Percentiles rank a stretch among this genome's conserved stretches.
Conservation (phyloP, 2,329 filamentous ascomycete species). For the Neocatenulostroma microsporum region DNA sequence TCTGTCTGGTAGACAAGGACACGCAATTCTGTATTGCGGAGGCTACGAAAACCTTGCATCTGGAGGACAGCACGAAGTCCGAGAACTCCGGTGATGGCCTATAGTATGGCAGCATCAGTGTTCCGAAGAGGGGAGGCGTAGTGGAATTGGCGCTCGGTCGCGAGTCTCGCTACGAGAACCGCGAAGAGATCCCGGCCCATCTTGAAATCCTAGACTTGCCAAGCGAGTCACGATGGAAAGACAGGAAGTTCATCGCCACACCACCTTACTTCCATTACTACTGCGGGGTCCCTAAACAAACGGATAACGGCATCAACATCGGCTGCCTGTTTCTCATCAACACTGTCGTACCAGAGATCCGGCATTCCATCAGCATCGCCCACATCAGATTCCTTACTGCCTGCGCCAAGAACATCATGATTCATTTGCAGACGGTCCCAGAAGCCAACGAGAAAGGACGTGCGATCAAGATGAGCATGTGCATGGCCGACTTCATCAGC, state of each 20-base stretch:
- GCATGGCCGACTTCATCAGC: slow-evolving; percentile 20
- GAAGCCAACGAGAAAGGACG: slow-evolving; percentile 27
- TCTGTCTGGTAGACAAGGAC: slow-evolving; percentile 43
- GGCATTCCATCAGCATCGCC: neutral
- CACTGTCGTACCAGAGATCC: slow-evolving; percentile 1
- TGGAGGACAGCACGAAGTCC: slow-evolving; percentile 19
- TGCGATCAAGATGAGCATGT: slow-evolving; percentile 20
- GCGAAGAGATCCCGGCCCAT: slow-evolving; percentile 26
- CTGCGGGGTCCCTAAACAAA: slow-evolving; percentile 27
- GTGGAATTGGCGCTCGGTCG: slow-evolving; percentile 44
- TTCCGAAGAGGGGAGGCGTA: slow-evolving; percentile 54
- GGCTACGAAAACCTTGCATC: slow-evolving; percentile 41
- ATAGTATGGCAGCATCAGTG: slow-evolving; percentile 41
- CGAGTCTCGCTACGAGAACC: slow-evolving; percentile 13
- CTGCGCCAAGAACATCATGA: slow-evolving; percentile 30
- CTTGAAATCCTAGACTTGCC: slow-evolving; percentile 29
- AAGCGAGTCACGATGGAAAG: slow-evolving; percentile 23
- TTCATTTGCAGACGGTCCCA: slow-evolving; percentile 28
- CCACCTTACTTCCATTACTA: slow-evolving; percentile 28
- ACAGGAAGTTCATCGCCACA: slow-evolving; percentile 23
- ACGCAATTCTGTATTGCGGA: slow-evolving; percentile 48
- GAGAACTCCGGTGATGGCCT: slow-evolving; percentile 25
- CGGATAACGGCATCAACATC: slow-evolving; percentile 28
- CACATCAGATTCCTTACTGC: slow-evolving; percentile 2
- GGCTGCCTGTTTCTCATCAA: slow-evolving; percentile 27